Evolutionary conservation across 129 eudicot species (phyloP).

Genomic region (Tagetes patula): DNA sequence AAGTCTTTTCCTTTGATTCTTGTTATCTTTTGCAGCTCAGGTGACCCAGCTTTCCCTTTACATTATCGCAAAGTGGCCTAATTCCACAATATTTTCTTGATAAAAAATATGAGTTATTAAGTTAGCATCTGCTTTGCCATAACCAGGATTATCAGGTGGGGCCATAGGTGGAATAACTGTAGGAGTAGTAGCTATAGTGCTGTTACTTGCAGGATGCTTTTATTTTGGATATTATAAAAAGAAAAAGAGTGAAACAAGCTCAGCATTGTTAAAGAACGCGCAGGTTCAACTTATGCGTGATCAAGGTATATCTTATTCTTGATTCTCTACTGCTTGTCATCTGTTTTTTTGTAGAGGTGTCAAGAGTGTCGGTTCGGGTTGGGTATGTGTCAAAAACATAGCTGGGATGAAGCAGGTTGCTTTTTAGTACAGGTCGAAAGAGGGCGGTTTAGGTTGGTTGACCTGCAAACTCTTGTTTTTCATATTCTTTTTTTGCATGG

Average conservation of each 20-base stretch:
- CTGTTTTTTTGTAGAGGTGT: conserved; percentile 7
- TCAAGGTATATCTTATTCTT: conserved; percentile 35
- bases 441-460: neutral
- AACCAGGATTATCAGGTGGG: conserved; percentile 71
- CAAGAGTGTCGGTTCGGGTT: neutral
- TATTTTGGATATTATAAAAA: conserved; percentile 50
- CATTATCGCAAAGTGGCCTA: conserved; percentile 29
- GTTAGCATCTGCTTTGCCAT: conserved; percentile 32
- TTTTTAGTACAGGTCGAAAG: neutral
- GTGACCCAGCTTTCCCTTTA: conserved; percentile 40
- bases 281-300: conserved; percentile 46
- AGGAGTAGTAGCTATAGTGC: conserved; percentile 50
- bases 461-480: neutral
- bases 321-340: conserved; percentile 4
- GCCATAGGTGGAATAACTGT: conserved; percentile 68
- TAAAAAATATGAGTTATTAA: conserved; percentile 17
- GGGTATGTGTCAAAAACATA: neutral
- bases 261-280: conserved; percentile 40
- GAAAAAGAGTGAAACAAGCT: conserved; percentile 36
- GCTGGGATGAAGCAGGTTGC: neutral
- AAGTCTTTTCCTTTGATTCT: neutral
- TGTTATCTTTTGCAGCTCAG: conserved; percentile 67
- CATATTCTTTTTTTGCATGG: neutral
- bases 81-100: conserved; percentile 15
- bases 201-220: conserved; percentile 46